Percentiles rank a stretch among this genome's conserved stretches.
These are phyloP conservation scores for Anthracocystis setariae DNA, from an alignment of 1,284 basidiomycete genomes.

Conservation along the genomic window DNA sequence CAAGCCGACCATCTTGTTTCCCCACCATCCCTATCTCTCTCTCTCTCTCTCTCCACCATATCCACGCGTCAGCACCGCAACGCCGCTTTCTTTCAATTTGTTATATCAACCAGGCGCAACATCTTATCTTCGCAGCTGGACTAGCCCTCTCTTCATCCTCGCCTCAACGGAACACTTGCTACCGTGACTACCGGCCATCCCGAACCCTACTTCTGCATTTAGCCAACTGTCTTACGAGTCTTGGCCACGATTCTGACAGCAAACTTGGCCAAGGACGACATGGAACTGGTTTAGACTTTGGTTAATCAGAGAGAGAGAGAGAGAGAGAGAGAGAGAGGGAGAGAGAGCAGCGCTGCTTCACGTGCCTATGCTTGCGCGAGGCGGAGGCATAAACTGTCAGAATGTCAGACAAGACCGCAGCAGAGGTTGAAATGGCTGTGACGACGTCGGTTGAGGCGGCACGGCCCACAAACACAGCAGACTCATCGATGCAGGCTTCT, in stretches of 20 bases:
- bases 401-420: slow-evolving; percentile 6
- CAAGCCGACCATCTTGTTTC: not conserved
- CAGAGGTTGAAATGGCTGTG: not conserved
- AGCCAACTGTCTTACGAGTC: no score
- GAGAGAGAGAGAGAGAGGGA: no score
- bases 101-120: not conserved
- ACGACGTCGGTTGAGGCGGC: not conserved
- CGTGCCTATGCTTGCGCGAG: slow-evolving; percentile 1
- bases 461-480: not conserved
- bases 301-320: no score
- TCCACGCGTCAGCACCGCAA: not conserved
- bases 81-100: not conserved
- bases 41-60: not conserved
- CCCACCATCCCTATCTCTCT: not conserved
- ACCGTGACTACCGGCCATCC: no score
- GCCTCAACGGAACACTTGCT: no score
- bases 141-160: not conserved
- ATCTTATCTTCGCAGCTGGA: not conserved
- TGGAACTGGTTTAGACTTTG: slow-evolving; percentile 2
- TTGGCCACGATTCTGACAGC: no score
- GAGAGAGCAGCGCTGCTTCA: not conserved
- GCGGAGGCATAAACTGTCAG: not conserved
- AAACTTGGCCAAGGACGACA: not conserved
- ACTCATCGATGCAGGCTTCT: not conserved
- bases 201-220: no score